Evolutionary conservation across 1,284 basidiomycete genomes (phyloP), one percentile per base, ranked within the genome.

Genomic region (Fomitopsis schrenkii): DNA sequence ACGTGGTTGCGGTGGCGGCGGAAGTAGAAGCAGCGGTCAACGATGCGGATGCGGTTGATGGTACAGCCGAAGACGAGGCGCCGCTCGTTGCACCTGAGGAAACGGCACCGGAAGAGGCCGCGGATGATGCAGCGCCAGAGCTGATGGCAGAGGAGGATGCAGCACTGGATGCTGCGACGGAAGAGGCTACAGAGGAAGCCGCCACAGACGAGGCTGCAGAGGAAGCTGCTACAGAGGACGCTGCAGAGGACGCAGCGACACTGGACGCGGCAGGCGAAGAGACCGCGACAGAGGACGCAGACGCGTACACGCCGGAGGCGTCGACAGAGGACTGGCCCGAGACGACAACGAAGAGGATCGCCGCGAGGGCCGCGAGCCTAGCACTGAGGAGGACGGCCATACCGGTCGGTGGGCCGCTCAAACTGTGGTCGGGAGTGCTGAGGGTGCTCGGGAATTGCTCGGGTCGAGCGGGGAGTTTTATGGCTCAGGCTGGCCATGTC

Each of bases 341-440:
- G 53, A 30, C 53, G 22, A 12, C 60, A 38, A 54, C 59, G 66
- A 52, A 48, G 65, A 66, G 19, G 65, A 64, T 59, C 62, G 63
- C 62, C 60, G 60, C 60, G 42, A 62, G 48, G 38, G 56, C 54
- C 28, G 48, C 46, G 41, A 62, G 52, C 19, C 56, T 22, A 6
- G 56, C 35, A n/a, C 28, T 58, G 55, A 57, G 59, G 45, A 50
- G 57, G 57, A 46, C 57, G 57, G 42, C 26, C 55, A 38, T 50
- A 15, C 38, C 38, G 36, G 36, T 52, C 28, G 58, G 22, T 14
- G 56, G 19, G 57, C 40, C 48, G 36, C 36, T 26, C 46, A 17
- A 40, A 19, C 15, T 45, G 58, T 19, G 44, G 48, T 48, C n/a
- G 42, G 33, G 41, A 45, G 30, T 40, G 42, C 40, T 57, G 33